Evolutionary conservation across 2,329 filamentous ascomycete species (phyloP), one percentile per base, ranked within the genome.

Genomic region (Penicillium rolfsii): DNA sequence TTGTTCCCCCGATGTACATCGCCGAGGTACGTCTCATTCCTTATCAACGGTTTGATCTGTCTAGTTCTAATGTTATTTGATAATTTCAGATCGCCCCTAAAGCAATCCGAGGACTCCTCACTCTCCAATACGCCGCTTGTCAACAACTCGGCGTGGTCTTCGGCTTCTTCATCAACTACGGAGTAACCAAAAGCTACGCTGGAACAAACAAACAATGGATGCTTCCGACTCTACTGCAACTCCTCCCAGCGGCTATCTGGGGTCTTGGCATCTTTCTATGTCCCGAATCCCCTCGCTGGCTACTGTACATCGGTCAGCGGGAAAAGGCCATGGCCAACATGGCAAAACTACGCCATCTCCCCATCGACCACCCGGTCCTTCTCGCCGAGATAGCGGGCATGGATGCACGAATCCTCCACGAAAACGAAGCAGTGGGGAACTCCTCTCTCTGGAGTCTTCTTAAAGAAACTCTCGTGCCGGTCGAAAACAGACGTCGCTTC

Each of bases 401-500:
- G 19, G 71, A 77, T 40, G 56, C 62, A 0, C 71, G 75, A 55
- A 63, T 78, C 0, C 69, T 76, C 2, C 70, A 71, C 9, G 76
- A 79, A 58, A 70, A 72, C 14, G 76, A 78, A 58, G 65, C 73
- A 4, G 70, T 75, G 1, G 64, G 72, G 0, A 76, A 72, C 8
- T 71, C 73, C 1, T 68, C 50, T 19, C 67, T 70, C 4, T 70
- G 69, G 52, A 71, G 75, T 6, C 50, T 38, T 22, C 62, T 78
- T 0, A 75, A 74, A 49, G 76, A 80, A 57, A 78, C 73, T 0
- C 74, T 81, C 19, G 58, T 71, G 1, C 73, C 76, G 0, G 62
- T 72, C 0, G 65, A 76, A 14, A 81, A 81, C 55, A 71, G 79
- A 3, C 76, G 77, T 19, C 75, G 79, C 3, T 68, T 78, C 14